These are phyloP conservation scores for Cylindrotheca fusiformis DNA, from an alignment of 108 stramenopile genomes.

Conservation along the genomic window DNA sequence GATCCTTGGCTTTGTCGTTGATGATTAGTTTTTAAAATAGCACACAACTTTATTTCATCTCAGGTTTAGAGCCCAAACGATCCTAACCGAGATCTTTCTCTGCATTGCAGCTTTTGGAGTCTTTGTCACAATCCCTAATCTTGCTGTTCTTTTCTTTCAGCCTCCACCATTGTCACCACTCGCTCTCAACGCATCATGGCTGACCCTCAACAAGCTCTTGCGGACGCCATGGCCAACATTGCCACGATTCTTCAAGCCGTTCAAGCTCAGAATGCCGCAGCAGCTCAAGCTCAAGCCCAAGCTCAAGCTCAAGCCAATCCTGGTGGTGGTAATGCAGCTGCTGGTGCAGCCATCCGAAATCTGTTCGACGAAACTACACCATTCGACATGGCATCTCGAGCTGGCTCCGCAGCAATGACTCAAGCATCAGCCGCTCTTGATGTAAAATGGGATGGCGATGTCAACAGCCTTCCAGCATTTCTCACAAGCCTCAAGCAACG, in stretches of 20 bases:
- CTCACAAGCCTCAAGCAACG: background rate
- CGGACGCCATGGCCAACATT: background rate
- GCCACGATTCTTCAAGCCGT: background rate
- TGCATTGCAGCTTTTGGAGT: background rate
- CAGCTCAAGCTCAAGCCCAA: no score
- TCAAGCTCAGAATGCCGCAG: no score
- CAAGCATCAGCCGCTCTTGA: background rate
- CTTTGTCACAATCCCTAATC: no score
- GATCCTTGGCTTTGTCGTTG: no score
- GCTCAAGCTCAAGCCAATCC: no score
- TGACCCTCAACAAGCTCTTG: background rate
- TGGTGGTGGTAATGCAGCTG: background rate
- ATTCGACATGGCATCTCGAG: constrained; percentile 5
- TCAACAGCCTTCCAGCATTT: background rate
- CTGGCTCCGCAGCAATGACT: background rate
- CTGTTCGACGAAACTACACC: background rate
- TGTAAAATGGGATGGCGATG: background rate
- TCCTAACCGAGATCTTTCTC: background rate
- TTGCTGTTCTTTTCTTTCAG: background rate
- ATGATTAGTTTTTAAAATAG: no score
- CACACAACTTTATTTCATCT: no score
- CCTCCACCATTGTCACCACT: background rate
- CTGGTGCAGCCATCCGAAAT: background rate
- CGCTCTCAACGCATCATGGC: background rate
- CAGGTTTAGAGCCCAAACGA: constrained; percentile 1